These are phyloP conservation scores for Apophysomyces sp. DNA, from an alignment of 371 early-diverging fungal species.

Conservation along the genomic window DNA sequence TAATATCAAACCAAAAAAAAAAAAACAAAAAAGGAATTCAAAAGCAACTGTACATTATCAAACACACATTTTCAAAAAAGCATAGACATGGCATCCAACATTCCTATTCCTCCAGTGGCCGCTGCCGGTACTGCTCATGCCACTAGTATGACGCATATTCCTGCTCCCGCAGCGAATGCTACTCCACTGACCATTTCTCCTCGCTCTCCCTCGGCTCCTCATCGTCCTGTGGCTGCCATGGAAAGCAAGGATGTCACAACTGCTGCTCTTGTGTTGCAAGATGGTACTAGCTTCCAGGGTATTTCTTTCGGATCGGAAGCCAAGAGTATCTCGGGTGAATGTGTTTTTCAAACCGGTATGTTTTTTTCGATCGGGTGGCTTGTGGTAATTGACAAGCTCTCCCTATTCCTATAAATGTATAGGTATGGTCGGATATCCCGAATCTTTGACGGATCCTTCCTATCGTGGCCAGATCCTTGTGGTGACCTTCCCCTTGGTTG, in stretches of 20 bases:
- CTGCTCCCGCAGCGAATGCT: conserved; percentile 51
- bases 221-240: conserved; percentile 57
- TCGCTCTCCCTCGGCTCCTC: conserved; percentile 45
- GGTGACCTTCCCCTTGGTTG: conserved; percentile 84
- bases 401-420: conserved; percentile 46
- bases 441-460: conserved; percentile 95
- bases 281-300: conserved; percentile 87
- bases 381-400: not conserved
- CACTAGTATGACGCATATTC: conserved; percentile 24
- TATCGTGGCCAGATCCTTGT: conserved; percentile 95
- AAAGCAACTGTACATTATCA: too few species aligned
- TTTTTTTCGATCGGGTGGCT: not conserved
- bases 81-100: conserved; percentile 34
- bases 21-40: conserved; percentile 6
- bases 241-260: conserved; percentile 52
- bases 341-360: conserved; percentile 96
- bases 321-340: conserved; percentile 90
- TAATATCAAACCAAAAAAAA: too few species aligned
- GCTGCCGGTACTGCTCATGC: conserved; percentile 37
- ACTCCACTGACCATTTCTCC: conserved; percentile 37
- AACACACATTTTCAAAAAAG: conserved; percentile 4
- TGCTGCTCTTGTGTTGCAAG: conserved; percentile 77
- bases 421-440: conserved; percentile 78
- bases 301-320: conserved; percentile 92
- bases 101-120: conserved; percentile 39